Evolutionary conservation across 2,329 filamentous ascomycete genomes (phyloP).

Genomic region (Sodiomyces alkalinus): DNA sequence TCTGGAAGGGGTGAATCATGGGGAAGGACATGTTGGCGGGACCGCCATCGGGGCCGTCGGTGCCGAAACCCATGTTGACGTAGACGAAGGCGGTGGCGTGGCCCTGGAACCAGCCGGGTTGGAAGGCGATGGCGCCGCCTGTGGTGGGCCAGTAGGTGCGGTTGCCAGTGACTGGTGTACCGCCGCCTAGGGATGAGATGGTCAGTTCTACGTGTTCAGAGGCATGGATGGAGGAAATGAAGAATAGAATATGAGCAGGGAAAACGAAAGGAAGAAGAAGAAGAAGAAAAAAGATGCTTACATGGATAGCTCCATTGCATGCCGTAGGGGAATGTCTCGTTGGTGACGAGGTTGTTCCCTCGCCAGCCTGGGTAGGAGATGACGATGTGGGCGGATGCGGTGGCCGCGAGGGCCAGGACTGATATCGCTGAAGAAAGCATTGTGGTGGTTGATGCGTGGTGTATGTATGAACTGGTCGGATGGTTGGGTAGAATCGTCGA

Average conservation of each 20-base stretch:
- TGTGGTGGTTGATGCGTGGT: slow-evolving; percentile 10
- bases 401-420: slow-evolving; percentile 27
- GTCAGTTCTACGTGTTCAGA: too few relatives aligned
- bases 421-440: slow-evolving; percentile 33
- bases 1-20: slow-evolving; percentile 69
- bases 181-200: slow-evolving; percentile 57
- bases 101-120: slow-evolving; percentile 92
- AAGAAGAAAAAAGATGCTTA: slow-evolving; percentile 28
- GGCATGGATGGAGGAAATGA: slow-evolving; percentile 1
- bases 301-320: slow-evolving; percentile 96
- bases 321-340: slow-evolving; percentile 67
- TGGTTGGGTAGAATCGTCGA: too few relatives aligned
- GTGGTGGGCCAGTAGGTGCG: slow-evolving; percentile 81
- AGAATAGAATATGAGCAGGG: too few relatives aligned
- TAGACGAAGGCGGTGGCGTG: slow-evolving; percentile 73
- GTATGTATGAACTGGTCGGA: too few relatives aligned
- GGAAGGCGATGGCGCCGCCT: slow-evolving; percentile 77
- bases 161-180: slow-evolving; percentile 61
- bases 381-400: slow-evolving; percentile 58
- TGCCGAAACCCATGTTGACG: slow-evolving; percentile 80
- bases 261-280: slow-evolving; percentile 1
- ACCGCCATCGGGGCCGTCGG: slow-evolving; percentile 42
- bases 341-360: slow-evolving; percentile 73
- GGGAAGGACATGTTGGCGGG: slow-evolving; percentile 77
- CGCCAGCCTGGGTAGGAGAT: slow-evolving; percentile 77